These are phyloP conservation scores for Magnolia kwangsiensis DNA, from an alignment of 164 flowering plant genomes.

Conservation along the genomic window DNA sequence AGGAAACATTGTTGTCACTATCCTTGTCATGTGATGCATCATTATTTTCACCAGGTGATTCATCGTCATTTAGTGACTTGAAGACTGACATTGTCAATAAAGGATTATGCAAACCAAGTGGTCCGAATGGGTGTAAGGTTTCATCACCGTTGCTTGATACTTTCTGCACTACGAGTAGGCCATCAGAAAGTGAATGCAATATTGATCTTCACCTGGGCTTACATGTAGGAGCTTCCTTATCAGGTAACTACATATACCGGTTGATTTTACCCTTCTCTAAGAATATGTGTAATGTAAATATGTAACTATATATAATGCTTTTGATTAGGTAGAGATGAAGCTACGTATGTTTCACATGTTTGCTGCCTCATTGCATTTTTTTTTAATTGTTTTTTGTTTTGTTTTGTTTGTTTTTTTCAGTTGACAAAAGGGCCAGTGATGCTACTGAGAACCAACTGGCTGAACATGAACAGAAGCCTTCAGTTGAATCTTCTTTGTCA, in stretches of 20 bases:
- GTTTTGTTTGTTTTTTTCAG: conserved; percentile 17
- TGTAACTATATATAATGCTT: not conserved
- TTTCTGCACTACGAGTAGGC: conserved; percentile 9
- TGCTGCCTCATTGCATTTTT: too few relatives aligned
- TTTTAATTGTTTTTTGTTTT: too few relatives aligned
- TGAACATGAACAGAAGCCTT: conserved; percentile 19
- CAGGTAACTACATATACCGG: conserved; percentile 26
- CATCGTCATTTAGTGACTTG: conserved; percentile 19
- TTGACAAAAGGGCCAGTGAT: conserved; percentile 18
- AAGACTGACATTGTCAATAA: conserved; percentile 20
- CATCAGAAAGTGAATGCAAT: conserved; percentile 27
- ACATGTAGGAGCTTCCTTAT: conserved; percentile 28
- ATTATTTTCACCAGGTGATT: conserved; percentile 18
- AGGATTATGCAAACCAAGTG: conserved; percentile 4
- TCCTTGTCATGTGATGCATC: conserved; percentile 35
- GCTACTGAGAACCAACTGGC: conserved; percentile 23
- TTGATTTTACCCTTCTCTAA: not conserved
- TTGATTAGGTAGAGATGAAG: not conserved
- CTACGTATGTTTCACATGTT: not conserved
- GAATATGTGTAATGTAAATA: not conserved
- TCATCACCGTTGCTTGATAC: conserved; percentile 16
- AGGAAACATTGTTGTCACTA: conserved; percentile 26
- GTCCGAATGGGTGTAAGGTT: conserved; percentile 13
- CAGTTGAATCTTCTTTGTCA: conserved; percentile 23
- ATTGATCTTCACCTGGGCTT: conserved; percentile 41